Evolutionary conservation across 75 land plant species (phyloP), one percentile per base, ranked within the genome.

Genomic region (Selaginella moellendorffii): DNA sequence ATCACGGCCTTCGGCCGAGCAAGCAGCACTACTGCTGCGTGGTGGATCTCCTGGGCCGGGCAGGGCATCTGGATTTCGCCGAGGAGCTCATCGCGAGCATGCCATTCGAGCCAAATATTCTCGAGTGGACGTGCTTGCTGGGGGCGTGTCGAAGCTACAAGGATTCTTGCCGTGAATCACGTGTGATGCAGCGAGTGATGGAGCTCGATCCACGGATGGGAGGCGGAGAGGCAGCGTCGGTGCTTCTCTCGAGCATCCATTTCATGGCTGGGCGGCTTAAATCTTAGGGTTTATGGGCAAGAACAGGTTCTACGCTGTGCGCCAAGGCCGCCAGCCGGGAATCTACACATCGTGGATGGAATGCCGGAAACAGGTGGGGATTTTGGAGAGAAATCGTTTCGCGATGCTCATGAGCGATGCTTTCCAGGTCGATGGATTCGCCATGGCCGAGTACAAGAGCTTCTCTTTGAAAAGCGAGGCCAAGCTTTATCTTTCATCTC

Each of bases 41-140:
- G 21, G n/a, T 56, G 8, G 59, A 56, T 19, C n/a, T 19, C 24
- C 24, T 56, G 59, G 59, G 59, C 5, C 59, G 59, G 23, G 59
- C 59, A 8, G 59, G 59, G 24, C 2, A 24, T 8, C 59, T 56
- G 59, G 59, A 56, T 9, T 19, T 8, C 5, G 59, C 59, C 5
- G 59, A 56, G 59, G 59, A 21, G 24, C n/a, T 56, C 9, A 24
- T 56, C 21, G 9, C 8, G 21, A 56, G 19, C n/a, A 56, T 56
- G 59, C 59, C 59, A 5, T 56, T 56, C 24, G 59, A 56, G 59
- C 59, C 59, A 21, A n/a, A 56, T 56, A n/a, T 19, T 56, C 25
- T 25, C 21, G 23, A 21, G 59, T 56, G 21, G 59, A 24, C 19
- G 59, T 19, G 59, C 59, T 19, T 56, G n/a, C 59, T 56, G 5